phyloP scores from a whole-genome alignment of 768 basidiomycete species.

The Pholiota conissans region DNA sequence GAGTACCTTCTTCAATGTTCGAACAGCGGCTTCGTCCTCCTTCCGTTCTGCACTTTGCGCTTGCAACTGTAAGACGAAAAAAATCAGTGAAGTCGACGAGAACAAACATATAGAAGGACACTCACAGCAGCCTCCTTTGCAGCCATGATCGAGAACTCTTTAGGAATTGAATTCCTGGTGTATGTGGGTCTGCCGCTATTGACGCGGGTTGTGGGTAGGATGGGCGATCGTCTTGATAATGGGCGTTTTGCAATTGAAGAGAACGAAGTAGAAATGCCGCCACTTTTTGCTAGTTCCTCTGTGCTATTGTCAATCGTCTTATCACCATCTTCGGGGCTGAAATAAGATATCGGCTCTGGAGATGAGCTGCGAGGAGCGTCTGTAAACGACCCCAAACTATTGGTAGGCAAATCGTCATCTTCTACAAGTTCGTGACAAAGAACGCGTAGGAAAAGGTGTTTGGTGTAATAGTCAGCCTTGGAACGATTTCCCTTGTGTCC shows the following conservation, averaged over 20 bases:
- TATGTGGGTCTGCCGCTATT: slow-evolving; percentile 13
- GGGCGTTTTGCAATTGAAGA: slow-evolving; percentile 5
- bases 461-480: slow-evolving; percentile 68
- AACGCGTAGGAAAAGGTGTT: slow-evolving; percentile 71
- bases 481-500: slow-evolving; percentile 55
- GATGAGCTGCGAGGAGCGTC: slow-evolving; percentile 35
- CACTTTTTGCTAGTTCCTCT: slow-evolving; percentile 7
- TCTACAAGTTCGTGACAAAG: slow-evolving; percentile 60
- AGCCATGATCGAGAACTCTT: slow-evolving; percentile 18
- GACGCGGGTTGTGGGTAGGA: slow-evolving; percentile 23
- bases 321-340: slow-evolving; percentile 9
- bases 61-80: slow-evolving; percentile 10
- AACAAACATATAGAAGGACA: not conserved
- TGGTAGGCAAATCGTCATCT: slow-evolving; percentile 21
- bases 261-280: slow-evolving; percentile 1
- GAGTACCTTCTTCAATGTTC: slow-evolving; percentile 31
- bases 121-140: slow-evolving; percentile 24
- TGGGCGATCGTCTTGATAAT: slow-evolving; percentile 6
- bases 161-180: slow-evolving; percentile 7
- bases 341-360: slow-evolving; percentile 33
- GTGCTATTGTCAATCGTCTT: slow-evolving; percentile 5
- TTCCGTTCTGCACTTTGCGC: slow-evolving; percentile 16
- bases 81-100: not conserved
- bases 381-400: slow-evolving; percentile 26
- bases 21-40: slow-evolving; percentile 27